Evolutionary conservation across 2,329 filamentous ascomycete genomes (phyloP), one percentile per base, ranked within the genome.

Genomic region (Clonostachys solani): DNA sequence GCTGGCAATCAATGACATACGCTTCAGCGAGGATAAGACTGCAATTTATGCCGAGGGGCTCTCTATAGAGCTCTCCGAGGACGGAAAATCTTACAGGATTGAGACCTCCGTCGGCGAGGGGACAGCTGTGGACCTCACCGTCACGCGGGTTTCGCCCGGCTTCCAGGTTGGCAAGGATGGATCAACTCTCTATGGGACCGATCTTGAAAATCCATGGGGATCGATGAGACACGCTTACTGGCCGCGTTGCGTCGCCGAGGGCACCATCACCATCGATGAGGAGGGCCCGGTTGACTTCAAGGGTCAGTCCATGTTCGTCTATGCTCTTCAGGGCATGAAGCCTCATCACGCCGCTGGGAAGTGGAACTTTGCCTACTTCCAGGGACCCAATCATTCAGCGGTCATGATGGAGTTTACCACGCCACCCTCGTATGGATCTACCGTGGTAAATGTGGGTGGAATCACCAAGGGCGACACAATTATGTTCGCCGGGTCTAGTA

Each of bases 281-380:
- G 89, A 48, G 18, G 48, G 90, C 43, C 82, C 87, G 35, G 75
- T 96, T 52, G 86, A 96, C 64, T 84, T 96, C 65, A 86, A 82
- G 60, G 92, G 92, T 48, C 81, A 77, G 52, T 91, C 84, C 33
- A 74, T 95, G 59, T 92, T 91, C 69, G 78, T 86, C 55, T 87
- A 94, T 65, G 92, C 90, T 38, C 74, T 97, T 44, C 94, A 97
- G 72, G 94, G 92, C 65, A 97, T 97, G 92, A 99, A 99, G 79
- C 94, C 94, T 37, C 94, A 99, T 67, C 95, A 99, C 65, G 88
- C 91, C 49, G 92, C 92, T 51, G 84, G 88, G 29, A 83, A 81
- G 53, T 99, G 94, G 94, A 96, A 94, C 70, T 99, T 96, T 73
- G 78, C 82, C 67, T 83, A 92, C 71, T 96, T 96, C 74, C 92